Base-by-base conservation (phyloP, 2,329 filamentous ascomycete species). In the Zelopaecilomyces penicillatus region DNA sequence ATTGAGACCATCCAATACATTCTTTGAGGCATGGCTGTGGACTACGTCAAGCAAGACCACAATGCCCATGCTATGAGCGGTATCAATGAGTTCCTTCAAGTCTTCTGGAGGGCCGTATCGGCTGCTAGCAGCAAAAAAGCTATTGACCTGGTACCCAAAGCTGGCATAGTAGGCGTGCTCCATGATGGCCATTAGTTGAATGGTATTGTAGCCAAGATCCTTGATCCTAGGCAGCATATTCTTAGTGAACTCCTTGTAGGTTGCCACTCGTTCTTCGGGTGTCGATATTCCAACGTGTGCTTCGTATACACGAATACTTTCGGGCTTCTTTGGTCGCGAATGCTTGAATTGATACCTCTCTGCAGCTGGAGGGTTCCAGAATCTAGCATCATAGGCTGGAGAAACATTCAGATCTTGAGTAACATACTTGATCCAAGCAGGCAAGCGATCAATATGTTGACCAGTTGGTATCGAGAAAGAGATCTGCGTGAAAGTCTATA, bases 151-250 rank as follows among this genome's bases (percentile, higher is more conserved):
- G 65, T 98, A 98, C 39, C 93, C 93, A 58, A 98, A 98, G 60
- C 91, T 97, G 57, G 93, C 93, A 64, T 98, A 98, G 74, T 98
- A 98, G 41, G 93, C 93, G 67, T 98, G 93, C 63, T 98, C 93
- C 91, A 98, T 98, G 60, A 98, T 76, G 38, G 93, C 93, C 93
- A 98, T 98, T 52, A 98, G 75, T 64, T 98, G 93, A 54, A 98
- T 97, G 44, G 90, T 86, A 62, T 98, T 97, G 73, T 98, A 98
- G 35, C 91, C 93, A 37, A 97, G 73, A 52, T 81, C 72, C 60
- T 90, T 84, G 68, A 98, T 97, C 46, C 91, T 80, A 11, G 91
- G 90, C 6, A 98, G 77, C 76, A 95, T 89, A 64, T 87, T 88
- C 58, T 82, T 75, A 3, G 91, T 97, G 64, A 98, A 98, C 67